Conservation (phyloP, 352 stramenopile genomes). For the Pythium angustatum region DNA sequence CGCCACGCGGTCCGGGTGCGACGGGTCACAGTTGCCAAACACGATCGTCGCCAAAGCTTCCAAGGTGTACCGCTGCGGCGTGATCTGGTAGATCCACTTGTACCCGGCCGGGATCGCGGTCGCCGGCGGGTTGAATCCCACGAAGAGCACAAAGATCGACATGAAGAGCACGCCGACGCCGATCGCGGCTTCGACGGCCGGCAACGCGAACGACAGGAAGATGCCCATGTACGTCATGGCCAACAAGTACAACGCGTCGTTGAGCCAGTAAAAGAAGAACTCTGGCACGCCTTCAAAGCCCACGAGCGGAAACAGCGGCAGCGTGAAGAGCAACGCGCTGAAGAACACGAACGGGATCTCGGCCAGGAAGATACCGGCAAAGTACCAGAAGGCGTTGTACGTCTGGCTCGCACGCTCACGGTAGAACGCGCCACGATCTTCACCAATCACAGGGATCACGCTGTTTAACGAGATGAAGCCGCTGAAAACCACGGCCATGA, state of each 20-base stretch:
- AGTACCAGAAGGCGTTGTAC: constrained; percentile 6
- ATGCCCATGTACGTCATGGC: not conserved
- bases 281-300: not conserved
- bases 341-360: constrained; percentile 1
- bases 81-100: not conserved
- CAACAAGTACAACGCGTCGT: not conserved
- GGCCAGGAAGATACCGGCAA: not conserved
- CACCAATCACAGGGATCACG: not conserved
- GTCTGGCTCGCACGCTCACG: constrained; percentile 4
- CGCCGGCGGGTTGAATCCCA: not conserved
- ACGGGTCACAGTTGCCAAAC: not conserved
- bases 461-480: not conserved
- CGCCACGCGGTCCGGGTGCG: not conserved
- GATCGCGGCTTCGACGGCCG: not conserved
- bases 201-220: not conserved
- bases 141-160: not conserved
- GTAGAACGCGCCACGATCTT: constrained; percentile 1
- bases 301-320: too few species aligned
- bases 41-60: not conserved
- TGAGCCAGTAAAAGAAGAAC: constrained; percentile 10
- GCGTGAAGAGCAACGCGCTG: not conserved
- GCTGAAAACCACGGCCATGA: not conserved
- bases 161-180: not conserved
- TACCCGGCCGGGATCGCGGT: not conserved
- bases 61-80: not conserved